Conservation (phyloP, 1,284 basidiomycete species). For the Boletus sp. region DNA sequence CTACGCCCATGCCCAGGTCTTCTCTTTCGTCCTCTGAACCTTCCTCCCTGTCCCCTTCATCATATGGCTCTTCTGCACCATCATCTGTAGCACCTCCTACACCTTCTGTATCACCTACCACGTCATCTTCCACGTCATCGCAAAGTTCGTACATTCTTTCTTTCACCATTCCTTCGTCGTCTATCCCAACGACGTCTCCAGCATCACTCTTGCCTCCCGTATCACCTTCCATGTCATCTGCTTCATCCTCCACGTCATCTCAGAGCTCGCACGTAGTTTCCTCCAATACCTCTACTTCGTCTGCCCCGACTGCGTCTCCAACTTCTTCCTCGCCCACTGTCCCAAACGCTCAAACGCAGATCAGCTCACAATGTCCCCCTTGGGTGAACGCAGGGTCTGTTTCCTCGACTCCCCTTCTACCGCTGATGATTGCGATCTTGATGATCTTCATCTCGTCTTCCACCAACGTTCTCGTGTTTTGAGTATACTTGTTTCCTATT, state of each 20-base stretch:
- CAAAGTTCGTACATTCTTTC: slow-evolving; percentile 3
- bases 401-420: background rate
- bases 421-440: slow-evolving; percentile 20
- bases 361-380: slow-evolving; percentile 25
- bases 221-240: background rate
- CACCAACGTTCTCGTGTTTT: slow-evolving; percentile 22
- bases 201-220: background rate
- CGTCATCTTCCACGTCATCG: slow-evolving; percentile 1
- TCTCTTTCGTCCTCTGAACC: background rate
- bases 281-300: slow-evolving; percentile 1
- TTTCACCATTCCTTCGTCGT: background rate
- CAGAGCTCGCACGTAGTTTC: background rate
- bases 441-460: slow-evolving; percentile 21
- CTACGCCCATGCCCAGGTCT: background rate
- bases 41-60: background rate
- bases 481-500: slow-evolving; percentile 1
- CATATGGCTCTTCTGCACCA: background rate
- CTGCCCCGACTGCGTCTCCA: slow-evolving; percentile 5
- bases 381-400: slow-evolving; percentile 4
- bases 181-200: background rate
- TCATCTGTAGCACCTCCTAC: slow-evolving; percentile 1
- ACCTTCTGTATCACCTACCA: background rate
- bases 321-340: background rate
- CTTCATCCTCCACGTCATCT: slow-evolving; percentile 1
- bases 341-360: slow-evolving; percentile 22